These are phyloP conservation scores for Daldinia bambusicola DNA, from an alignment of 495 filamentous ascomycete species.

Conservation along the genomic window DNA sequence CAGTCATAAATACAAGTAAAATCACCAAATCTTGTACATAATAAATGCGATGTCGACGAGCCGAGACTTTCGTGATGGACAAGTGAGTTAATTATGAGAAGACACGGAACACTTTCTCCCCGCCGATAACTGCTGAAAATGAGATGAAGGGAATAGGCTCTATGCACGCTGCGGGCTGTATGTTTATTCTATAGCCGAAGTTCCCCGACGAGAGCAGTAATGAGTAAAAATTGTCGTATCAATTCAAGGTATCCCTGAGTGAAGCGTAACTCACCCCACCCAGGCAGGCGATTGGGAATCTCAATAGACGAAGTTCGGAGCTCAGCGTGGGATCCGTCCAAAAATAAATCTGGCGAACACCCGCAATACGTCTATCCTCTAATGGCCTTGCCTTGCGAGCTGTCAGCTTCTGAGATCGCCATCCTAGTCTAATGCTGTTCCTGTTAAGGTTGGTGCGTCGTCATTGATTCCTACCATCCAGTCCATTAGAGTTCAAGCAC, in stretches of 20 bases:
- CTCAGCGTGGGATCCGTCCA: background rate
- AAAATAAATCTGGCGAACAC: background rate
- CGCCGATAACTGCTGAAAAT: background rate
- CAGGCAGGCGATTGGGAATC: background rate
- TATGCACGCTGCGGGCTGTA: constrained; percentile 18
- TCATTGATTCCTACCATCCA: constrained; percentile 10
- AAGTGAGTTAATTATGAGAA: background rate
- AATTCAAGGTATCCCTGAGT: background rate
- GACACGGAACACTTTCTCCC: background rate
- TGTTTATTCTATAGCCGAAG: constrained; percentile 22
- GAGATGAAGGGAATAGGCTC: constrained; percentile 32
- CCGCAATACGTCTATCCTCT: background rate
- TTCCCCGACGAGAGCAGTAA: background rate
- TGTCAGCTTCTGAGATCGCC: background rate
- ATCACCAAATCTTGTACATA: background rate
- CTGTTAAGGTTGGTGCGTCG: constrained; percentile 20
- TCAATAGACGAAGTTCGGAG: background rate
- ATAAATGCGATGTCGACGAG: background rate
- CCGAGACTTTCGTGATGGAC: background rate
- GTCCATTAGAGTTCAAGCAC: constrained; percentile 3
- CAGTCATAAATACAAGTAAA: background rate
- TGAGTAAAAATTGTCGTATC: background rate
- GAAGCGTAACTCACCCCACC: background rate
- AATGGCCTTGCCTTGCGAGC: background rate
- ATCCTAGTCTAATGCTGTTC: background rate